Percentiles rank a stretch among this genome's conserved stretches.
Evolutionary conservation across 2,329 filamentous ascomycete species (phyloP).

Genomic region (Hypomyces rosellus): DNA sequence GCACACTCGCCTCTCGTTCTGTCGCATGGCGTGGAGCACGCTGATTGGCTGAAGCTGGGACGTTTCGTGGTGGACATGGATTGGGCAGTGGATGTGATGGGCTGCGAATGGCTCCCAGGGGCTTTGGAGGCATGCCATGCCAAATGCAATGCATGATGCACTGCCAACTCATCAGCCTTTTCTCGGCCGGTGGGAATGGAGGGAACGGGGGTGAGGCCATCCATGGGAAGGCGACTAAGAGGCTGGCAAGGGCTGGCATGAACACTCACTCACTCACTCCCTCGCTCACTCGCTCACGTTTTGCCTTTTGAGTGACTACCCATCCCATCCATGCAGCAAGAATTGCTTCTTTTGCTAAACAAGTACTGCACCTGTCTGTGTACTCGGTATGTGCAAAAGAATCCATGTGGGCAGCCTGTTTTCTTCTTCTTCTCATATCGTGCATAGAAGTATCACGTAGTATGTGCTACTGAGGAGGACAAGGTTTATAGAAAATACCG

Average conservation of each 20-base stretch:
- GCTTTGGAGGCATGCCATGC: constrained; percentile 9
- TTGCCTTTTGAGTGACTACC: no score
- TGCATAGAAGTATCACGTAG: no score
- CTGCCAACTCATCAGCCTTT: constrained; percentile 17
- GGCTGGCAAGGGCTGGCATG: not conserved
- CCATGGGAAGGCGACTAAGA: constrained; percentile 2
- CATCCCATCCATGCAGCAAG: no score
- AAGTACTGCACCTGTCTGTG: no score
- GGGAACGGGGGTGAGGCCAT: constrained; percentile 5
- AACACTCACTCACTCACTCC: not conserved
- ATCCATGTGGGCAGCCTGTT: no score
- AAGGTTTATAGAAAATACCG: no score
- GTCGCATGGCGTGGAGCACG: constrained; percentile 23
- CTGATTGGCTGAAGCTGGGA: constrained; percentile 19
- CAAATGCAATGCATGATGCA: constrained; percentile 15
- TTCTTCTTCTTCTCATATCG: no score
- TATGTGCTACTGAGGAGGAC: no score
- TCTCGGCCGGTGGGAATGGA: constrained; percentile 2
- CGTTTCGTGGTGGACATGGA: constrained; percentile 17
- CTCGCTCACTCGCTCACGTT: not conserved
- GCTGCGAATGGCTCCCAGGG: constrained; percentile 6
- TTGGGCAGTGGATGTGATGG: constrained; percentile 16
- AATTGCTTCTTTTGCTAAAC: no score
- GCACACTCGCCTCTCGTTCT: constrained; percentile 15
- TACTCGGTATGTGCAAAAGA: no score